Base-by-base conservation (phyloP, 176 grass and related monocot genomes). In the Bonia amplexicaulis region DNA sequence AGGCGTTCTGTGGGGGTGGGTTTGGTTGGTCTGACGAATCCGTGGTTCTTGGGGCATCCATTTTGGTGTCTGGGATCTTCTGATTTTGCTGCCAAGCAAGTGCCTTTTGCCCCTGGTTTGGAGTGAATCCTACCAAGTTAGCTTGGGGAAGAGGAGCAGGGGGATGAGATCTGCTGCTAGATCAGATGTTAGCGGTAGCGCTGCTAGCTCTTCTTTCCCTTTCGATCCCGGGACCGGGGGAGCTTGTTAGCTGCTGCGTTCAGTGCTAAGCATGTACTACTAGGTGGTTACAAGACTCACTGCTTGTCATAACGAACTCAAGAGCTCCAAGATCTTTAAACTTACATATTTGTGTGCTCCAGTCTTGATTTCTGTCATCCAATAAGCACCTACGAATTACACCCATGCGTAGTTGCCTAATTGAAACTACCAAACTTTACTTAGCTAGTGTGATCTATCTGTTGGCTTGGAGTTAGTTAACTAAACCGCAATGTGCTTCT, bases 11-110 rank as follows among this genome's bases (percentile, higher is more conserved):
- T 45, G 51, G 7, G 1, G 12, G 8, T 0, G 19, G 15, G 31
- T 57, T 74, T 2, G 25, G 0, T 68, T 60, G 84, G 82, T 82
- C 79, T 5, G 47, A 14, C 6, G 3, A 41, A n/a, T 27, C 51
- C 66, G 5, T 19, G 46, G 12, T 29, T 70, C 4, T 11, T 52
- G 0, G 20, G 12, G 58, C 85, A 62, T 35, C 25, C 4, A 49
- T 23, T 35, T 7, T 46, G 68, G 23, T 75, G 61, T 25, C 26
- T 33, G 2, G 37, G 71, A 81, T 87, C 78, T 58, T 87, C 78
- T 67, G 62, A n/a, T 62, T 62, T 62, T 62, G 25, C 23, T 27
- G 59, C 25, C 59, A 27, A 62, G 1, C 23, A 61, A 27, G 22
- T 12, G 22, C 12, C 10, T 16, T 52, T 27, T 27, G 6, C 25